These are phyloP conservation scores for Adansonia gregorii DNA, from an alignment of 441 rosid genomes.

Conservation along the genomic window DNA sequence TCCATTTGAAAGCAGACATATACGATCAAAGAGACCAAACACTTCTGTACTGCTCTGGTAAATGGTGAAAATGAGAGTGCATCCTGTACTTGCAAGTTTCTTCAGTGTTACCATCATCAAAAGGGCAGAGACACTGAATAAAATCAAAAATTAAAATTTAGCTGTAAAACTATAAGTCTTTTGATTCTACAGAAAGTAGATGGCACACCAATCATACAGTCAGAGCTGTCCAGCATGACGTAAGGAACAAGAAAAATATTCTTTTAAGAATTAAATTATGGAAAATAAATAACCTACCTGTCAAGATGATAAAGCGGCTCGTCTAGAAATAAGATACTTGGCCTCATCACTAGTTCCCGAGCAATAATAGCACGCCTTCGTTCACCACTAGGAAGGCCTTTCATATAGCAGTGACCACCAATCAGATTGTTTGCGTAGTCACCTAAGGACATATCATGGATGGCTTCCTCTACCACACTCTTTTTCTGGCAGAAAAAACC, in stretches of 20 bases:
- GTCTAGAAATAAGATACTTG: slow-evolving; percentile 82
- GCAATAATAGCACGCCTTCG: slow-evolving; percentile 96
- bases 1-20: slow-evolving; percentile 97
- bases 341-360: slow-evolving; percentile 96
- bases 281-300: slow-evolving; percentile 50
- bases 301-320: slow-evolving; percentile 98
- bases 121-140: slow-evolving; percentile 84
- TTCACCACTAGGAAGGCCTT: slow-evolving; percentile 85
- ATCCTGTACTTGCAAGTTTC: slow-evolving; percentile 96
- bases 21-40: slow-evolving; percentile 97
- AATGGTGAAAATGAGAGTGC: slow-evolving; percentile 90
- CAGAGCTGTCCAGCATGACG: background rate
- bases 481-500: slow-evolving; percentile 92
- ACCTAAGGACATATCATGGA: slow-evolving; percentile 87
- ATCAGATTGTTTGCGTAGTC: slow-evolving; percentile 93
- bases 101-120: slow-evolving; percentile 98
- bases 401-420: slow-evolving; percentile 97
- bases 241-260: slow-evolving; percentile 5
- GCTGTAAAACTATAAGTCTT: slow-evolving; percentile 21
- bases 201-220: slow-evolving; percentile 11
- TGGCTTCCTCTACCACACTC: slow-evolving; percentile 96
- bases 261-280: background rate
- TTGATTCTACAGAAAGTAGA: background rate
- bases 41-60: slow-evolving; percentile 98
- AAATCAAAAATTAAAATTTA: slow-evolving; percentile 25